phyloP scores from a whole-genome alignment of 2,329 filamentous ascomycete species.

The Trichoderma polysporum region DNA sequence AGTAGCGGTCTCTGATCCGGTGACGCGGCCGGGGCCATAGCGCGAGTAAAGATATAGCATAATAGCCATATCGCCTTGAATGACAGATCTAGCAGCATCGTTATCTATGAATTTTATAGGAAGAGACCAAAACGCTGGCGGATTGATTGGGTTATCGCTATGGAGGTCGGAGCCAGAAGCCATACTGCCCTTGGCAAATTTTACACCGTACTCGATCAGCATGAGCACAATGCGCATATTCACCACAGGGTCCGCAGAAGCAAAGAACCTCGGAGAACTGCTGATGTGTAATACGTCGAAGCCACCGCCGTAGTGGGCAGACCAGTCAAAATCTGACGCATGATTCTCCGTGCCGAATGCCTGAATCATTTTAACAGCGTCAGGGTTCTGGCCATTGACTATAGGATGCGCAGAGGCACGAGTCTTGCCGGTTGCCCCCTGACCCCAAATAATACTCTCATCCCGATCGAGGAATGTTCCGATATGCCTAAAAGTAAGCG shows the following conservation, averaged over 20 bases:
- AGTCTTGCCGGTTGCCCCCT: slow-evolving; percentile 74
- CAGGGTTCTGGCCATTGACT: slow-evolving; percentile 65
- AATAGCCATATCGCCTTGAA: slow-evolving; percentile 53
- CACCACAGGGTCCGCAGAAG: slow-evolving; percentile 46
- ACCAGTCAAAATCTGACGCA: slow-evolving; percentile 70
- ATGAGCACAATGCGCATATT: slow-evolving; percentile 53
- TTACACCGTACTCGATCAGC: slow-evolving; percentile 48
- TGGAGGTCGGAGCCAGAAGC: slow-evolving; percentile 1
- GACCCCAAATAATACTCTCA: slow-evolving; percentile 79
- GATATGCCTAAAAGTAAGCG: slow-evolving; percentile 86
- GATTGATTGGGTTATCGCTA: not conserved
- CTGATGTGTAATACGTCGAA: slow-evolving; percentile 79
- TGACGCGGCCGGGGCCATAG: slow-evolving; percentile 39
- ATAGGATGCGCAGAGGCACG: slow-evolving; percentile 60
- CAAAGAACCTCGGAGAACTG: slow-evolving; percentile 50
- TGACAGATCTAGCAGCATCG: slow-evolving; percentile 46
- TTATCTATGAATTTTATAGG: slow-evolving; percentile 56
- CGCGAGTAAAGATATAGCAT: slow-evolving; percentile 61
- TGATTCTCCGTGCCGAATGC: slow-evolving; percentile 89
- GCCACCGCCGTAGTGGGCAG: slow-evolving; percentile 70
- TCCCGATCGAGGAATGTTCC: slow-evolving; percentile 74
- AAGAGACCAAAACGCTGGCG: slow-evolving; percentile 11
- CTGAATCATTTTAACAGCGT: slow-evolving; percentile 67
- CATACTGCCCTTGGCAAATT: slow-evolving; percentile 48
- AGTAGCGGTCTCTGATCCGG: slow-evolving; percentile 27